Evolutionary conservation across 2,329 filamentous ascomycete species (phyloP).

Genomic region (Botrytis sinoallii): DNA sequence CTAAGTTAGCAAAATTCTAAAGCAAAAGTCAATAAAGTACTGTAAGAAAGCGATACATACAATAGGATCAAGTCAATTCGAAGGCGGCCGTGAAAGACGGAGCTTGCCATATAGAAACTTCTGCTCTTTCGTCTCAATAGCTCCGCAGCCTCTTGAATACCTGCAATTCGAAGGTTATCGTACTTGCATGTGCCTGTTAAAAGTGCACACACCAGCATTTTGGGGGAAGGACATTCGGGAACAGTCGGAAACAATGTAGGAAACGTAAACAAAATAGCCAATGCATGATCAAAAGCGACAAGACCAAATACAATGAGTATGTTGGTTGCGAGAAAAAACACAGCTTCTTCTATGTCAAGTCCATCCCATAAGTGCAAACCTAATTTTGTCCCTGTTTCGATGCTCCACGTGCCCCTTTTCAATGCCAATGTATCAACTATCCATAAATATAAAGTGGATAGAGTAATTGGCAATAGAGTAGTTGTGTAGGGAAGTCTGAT

Average conservation of each 20-base stretch:
- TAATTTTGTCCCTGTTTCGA: constrained; percentile 65
- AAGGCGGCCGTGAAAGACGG: constrained; percentile 64
- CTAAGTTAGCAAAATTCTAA: constrained; percentile 20
- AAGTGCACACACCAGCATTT: constrained; percentile 52
- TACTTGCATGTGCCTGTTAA: constrained; percentile 47
- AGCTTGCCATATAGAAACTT: constrained; percentile 71
- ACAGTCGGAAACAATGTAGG: constrained; percentile 53
- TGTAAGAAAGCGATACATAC: constrained; percentile 38
- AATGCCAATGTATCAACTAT: constrained; percentile 67
- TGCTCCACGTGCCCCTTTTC: constrained; percentile 68
- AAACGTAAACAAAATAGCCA: constrained; percentile 63
- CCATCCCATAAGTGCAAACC: constrained; percentile 60
- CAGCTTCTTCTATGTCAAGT: constrained; percentile 69
- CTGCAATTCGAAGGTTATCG: constrained; percentile 55
- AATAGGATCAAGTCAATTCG: constrained; percentile 66
- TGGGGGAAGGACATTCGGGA: constrained; percentile 48
- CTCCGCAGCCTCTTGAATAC: constrained; percentile 56
- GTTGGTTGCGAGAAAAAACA: constrained; percentile 72
- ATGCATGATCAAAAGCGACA: constrained; percentile 64
- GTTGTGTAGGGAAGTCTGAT: constrained; percentile 56
- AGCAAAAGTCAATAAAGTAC: too few relatives aligned
- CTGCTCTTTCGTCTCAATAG: constrained; percentile 63
- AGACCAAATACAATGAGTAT: constrained; percentile 66
- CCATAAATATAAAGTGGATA: constrained; percentile 70
- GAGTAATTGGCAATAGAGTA: constrained; percentile 55